Percentiles rank a stretch among this genome's conserved stretches.
Conservation (phyloP, 1,284 basidiomycete genomes). For the Rhodotorula mucilaginosa region DNA sequence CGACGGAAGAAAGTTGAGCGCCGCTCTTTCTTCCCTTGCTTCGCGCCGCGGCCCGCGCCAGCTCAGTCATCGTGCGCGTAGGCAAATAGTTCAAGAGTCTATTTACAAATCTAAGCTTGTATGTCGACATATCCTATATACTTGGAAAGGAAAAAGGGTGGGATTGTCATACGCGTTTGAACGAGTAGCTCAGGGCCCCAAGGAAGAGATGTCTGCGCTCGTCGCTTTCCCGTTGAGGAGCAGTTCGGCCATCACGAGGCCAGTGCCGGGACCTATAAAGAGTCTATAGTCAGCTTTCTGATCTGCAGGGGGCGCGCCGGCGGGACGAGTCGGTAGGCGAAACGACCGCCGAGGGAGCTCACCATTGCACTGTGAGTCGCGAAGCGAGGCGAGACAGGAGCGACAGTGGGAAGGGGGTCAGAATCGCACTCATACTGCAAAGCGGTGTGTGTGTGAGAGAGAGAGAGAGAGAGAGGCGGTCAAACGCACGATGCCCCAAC, state of each 20-base stretch:
- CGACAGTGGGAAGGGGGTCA: neutral
- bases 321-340: neutral
- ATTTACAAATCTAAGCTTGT: no score
- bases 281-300: neutral
- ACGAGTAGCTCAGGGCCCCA: neutral
- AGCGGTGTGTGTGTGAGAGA: neutral
- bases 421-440: no score
- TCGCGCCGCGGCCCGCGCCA: neutral
- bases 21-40: neutral
- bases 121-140: no score
- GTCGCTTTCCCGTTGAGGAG: constrained; percentile 55
- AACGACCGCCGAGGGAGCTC: constrained; percentile 18
- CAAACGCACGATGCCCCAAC: constrained; percentile 30
- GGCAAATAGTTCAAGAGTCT: no score
- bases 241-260: constrained; percentile 56
- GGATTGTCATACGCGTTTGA: neutral
- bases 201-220: constrained; percentile 53
- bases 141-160: no score
- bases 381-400: neutral
- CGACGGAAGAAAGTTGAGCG: neutral
- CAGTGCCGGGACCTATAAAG: constrained; percentile 55
- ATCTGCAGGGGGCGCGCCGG: neutral
- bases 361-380: constrained; percentile 20
- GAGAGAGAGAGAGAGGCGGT: neutral
- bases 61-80: neutral